These are phyloP conservation scores for Penicillium nordicum DNA, from an alignment of 2,329 filamentous ascomycete species.

Conservation along the genomic window DNA sequence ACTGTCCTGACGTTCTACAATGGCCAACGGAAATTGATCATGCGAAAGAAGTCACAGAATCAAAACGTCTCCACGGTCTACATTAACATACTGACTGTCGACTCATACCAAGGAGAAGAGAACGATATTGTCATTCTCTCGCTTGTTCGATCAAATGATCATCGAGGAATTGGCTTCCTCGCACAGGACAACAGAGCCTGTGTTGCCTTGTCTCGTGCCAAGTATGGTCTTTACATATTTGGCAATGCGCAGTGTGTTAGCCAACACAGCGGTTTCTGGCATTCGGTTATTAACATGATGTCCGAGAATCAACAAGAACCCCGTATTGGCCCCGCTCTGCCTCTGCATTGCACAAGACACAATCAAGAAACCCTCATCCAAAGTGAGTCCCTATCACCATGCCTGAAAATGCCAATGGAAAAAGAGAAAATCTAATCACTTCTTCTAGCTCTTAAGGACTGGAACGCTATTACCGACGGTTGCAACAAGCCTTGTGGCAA, in stretches of 20 bases:
- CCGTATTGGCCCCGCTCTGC: conserved; percentile 54
- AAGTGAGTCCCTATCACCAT: conserved; percentile 23
- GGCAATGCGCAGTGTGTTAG: conserved; percentile 64
- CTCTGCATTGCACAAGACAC: conserved; percentile 63
- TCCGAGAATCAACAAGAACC: conserved; percentile 19
- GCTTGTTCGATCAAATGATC: conserved; percentile 66
- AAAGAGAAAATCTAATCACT: not conserved
- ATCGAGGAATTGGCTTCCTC: conserved; percentile 67
- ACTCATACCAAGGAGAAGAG: conserved; percentile 88
- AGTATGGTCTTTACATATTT: conserved; percentile 78
- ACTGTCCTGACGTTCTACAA: conserved; percentile 87
- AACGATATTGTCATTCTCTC: conserved; percentile 81
- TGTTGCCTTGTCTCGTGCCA: conserved; percentile 66
- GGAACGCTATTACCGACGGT: conserved; percentile 52
- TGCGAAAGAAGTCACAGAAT: conserved; percentile 39
- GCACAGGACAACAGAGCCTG: conserved; percentile 61
- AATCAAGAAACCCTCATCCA: conserved; percentile 50
- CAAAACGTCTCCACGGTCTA: conserved; percentile 42
- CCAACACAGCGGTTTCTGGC: conserved; percentile 50
- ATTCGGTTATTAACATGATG: conserved; percentile 48
- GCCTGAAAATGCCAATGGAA: too few relatives aligned
- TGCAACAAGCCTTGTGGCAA: conserved; percentile 50
- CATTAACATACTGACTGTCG: conserved; percentile 71
- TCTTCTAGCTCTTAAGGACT: conserved; percentile 39
- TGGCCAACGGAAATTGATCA: conserved; percentile 68